phyloP scores from a whole-genome alignment of 1,139 yeast genomes.

The Debaryomycetaceae sp. region DNA sequence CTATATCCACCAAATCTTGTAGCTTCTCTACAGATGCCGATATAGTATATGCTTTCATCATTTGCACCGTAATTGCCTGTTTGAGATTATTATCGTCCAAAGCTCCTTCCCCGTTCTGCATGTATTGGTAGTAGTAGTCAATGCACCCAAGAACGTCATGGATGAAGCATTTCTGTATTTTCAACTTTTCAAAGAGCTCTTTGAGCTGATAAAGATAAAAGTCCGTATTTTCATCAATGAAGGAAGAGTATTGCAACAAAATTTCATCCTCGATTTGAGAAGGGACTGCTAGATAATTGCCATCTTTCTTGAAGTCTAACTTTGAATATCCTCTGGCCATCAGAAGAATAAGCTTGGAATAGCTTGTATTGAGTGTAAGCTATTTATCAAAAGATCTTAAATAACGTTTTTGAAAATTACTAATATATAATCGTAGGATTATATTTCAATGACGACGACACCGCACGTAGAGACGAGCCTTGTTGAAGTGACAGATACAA shows the following conservation, averaged over 20 bases:
- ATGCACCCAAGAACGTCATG: slow-evolving; percentile 30
- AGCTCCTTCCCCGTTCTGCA: slow-evolving; percentile 9
- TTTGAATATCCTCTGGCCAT: not conserved
- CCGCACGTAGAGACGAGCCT: slow-evolving; percentile 45
- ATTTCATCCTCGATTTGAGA: slow-evolving; percentile 32
- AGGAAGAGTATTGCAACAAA: slow-evolving; percentile 24
- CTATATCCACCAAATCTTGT: slow-evolving; percentile 31
- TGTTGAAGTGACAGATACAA: slow-evolving; percentile 29
- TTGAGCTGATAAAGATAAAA: slow-evolving; percentile 27
- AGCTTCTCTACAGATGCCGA: slow-evolving; percentile 16
- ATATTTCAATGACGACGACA: not conserved
- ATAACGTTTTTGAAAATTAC: too few relatives aligned
- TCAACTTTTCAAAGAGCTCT: slow-evolving; percentile 19
- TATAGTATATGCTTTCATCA: slow-evolving; percentile 31
- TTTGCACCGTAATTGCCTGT: slow-evolving; percentile 24
- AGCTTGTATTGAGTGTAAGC: too few relatives aligned
- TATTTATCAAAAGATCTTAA: too few relatives aligned
- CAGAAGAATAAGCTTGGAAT: too few relatives aligned
- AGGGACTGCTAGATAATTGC: slow-evolving; percentile 14
- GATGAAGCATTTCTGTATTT: slow-evolving; percentile 32
- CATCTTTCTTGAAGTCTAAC: not conserved
- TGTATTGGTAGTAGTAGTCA: slow-evolving; percentile 33
- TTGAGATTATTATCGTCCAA: slow-evolving; percentile 14
- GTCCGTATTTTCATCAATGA: slow-evolving; percentile 27
- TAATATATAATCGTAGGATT: too few relatives aligned